These are phyloP conservation scores for Triticum monococcum DNA, from an alignment of 176 grass and related monocot genomes.

Conservation along the genomic window DNA sequence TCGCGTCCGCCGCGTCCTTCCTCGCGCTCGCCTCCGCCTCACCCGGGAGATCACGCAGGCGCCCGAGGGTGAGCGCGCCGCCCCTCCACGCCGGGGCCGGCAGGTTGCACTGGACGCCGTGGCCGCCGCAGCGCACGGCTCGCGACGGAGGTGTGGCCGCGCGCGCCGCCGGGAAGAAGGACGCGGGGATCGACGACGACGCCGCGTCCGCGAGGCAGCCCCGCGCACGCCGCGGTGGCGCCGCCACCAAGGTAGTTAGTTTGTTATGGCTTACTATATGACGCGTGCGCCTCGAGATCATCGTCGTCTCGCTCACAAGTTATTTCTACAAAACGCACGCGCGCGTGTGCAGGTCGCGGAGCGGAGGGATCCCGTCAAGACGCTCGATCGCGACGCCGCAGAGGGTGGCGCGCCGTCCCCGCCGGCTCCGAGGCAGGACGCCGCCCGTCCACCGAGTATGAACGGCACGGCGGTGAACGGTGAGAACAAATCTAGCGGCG, in stretches of 20 bases:
- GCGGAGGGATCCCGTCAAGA: slow-evolving; percentile 21
- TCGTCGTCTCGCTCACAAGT: background rate
- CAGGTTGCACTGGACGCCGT: slow-evolving; percentile 1
- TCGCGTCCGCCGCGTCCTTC: slow-evolving; percentile 24
- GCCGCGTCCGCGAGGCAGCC: background rate
- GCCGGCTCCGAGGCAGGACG: background rate
- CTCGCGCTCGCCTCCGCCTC: slow-evolving; percentile 35
- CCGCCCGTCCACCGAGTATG: background rate
- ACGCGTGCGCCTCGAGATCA: background rate
- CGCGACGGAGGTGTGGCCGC: background rate
- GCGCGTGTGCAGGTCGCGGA: slow-evolving; percentile 21
- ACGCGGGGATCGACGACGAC: background rate
- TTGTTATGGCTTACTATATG: background rate
- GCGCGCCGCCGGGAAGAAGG: slow-evolving; percentile 2
- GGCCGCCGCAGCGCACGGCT: background rate
- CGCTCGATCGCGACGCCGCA: slow-evolving; percentile 10
- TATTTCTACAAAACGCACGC: background rate
- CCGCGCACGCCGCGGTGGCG: background rate
- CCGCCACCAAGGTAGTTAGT: background rate
- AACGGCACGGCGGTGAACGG: background rate
- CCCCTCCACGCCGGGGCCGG: background rate
- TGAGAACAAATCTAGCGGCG: background rate
- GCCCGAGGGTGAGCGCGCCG: background rate
- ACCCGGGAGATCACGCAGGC: background rate
- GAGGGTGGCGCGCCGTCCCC: background rate